Conservation (phyloP, 1,139 yeast genomes). For the Suhomyces taliae region DNA sequence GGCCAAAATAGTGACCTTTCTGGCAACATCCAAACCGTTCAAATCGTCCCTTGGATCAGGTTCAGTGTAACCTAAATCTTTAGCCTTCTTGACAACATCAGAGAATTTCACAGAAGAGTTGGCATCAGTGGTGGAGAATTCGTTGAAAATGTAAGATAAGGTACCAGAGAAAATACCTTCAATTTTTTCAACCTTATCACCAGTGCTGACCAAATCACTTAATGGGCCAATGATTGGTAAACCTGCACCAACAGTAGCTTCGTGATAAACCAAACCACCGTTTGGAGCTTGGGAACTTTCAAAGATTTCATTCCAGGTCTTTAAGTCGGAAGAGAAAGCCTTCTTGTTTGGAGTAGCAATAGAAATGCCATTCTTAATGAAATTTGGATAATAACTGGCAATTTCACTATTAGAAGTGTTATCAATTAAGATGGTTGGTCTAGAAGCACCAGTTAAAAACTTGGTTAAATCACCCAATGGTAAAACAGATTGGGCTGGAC, state of each 20-base stretch:
- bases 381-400: conserved; percentile 74
- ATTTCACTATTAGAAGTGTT: conserved; percentile 83
- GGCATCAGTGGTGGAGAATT: conserved; percentile 70
- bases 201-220: conserved; percentile 84
- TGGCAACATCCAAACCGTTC: conserved; percentile 96
- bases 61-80: conserved; percentile 91
- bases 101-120: conserved; percentile 70
- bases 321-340: conserved; percentile 83
- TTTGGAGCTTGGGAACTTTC: conserved; percentile 46
- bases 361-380: conserved; percentile 77
- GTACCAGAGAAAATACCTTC: conserved; percentile 98
- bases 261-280: conserved; percentile 89
- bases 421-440: conserved; percentile 84
- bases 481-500: conserved; percentile 47
- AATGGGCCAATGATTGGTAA: conserved; percentile 88
- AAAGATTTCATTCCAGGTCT: conserved; percentile 77
- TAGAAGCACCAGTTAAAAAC: conserved; percentile 63
- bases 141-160: conserved; percentile 92
- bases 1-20: conserved; percentile 94
- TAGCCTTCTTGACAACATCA: conserved; percentile 85
- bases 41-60: conserved; percentile 99
- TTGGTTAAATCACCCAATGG: conserved; percentile 56
- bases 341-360: conserved; percentile 98
- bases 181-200: conserved; percentile 85
- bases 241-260: conserved; percentile 99